Conservation (phyloP, 768 basidiomycete species). For the Boletus reticulatus region DNA sequence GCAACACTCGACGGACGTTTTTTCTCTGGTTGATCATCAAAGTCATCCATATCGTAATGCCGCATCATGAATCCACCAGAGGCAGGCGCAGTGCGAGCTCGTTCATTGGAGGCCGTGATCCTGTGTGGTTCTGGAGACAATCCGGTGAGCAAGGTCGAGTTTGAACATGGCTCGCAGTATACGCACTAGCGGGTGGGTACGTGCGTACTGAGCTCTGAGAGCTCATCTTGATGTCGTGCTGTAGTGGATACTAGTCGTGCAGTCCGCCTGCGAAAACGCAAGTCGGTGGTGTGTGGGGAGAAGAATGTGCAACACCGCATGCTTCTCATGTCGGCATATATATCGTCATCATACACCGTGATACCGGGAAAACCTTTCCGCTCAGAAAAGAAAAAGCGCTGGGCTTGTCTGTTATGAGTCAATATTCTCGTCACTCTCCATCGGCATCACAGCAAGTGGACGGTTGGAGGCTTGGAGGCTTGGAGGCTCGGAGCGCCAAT, state of each 20-base stretch:
- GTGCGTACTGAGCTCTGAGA: too few species aligned
- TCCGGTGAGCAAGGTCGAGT: neutral
- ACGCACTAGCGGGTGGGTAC: conserved; percentile 7
- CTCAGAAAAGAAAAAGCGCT: too few species aligned
- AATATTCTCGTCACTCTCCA: too few species aligned
- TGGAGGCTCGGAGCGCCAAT: too few species aligned
- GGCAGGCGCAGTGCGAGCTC: conserved; percentile 11
- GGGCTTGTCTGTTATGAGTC: too few species aligned
- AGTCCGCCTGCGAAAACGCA: neutral
- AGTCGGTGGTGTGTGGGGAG: conserved; percentile 1
- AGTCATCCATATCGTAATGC: neutral
- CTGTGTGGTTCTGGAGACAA: conserved; percentile 6
- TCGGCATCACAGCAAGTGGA: too few species aligned
- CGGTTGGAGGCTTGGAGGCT: too few species aligned
- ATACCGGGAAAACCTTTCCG: too few species aligned
- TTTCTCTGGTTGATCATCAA: conserved; percentile 10
- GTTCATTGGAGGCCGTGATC: conserved; percentile 6
- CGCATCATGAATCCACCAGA: conserved; percentile 16
- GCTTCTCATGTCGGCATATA: neutral
- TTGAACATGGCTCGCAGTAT: neutral
- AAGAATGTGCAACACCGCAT: too few species aligned
- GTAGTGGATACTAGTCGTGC: neutral
- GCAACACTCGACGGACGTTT: conserved; percentile 14
- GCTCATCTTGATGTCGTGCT: too few species aligned
- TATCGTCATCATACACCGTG: neutral